phyloP scores from a whole-genome alignment of 352 stramenopile species.

The Pythium coloratum region DNA sequence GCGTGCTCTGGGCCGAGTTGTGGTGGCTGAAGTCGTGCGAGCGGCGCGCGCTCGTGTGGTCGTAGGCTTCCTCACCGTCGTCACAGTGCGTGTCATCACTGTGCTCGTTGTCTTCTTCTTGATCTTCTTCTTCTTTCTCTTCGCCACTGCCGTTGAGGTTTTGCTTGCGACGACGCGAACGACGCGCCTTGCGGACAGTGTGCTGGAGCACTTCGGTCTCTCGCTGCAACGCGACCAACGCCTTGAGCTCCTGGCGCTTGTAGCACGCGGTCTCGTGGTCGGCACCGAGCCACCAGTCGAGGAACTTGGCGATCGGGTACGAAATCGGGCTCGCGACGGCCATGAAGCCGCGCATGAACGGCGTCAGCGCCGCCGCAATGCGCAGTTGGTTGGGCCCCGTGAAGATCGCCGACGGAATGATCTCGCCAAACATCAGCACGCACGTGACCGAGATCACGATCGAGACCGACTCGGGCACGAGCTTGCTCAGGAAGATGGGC shows the following conservation, averaged over 20 bases:
- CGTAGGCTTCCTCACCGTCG: background rate
- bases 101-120: constrained; percentile 2
- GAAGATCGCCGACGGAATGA: constrained; percentile 94
- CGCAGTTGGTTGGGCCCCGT: constrained; percentile 92
- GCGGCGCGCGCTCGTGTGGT: constrained; percentile 27
- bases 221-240: constrained; percentile 80
- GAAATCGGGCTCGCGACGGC: constrained; percentile 85
- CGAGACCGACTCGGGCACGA: constrained; percentile 84
- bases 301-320: constrained; percentile 88
- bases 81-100: background rate
- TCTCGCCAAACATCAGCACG: constrained; percentile 97
- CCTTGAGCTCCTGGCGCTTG: constrained; percentile 90
- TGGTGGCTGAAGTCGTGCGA: too few species aligned
- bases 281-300: constrained; percentile 88
- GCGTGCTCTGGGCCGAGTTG: constrained; percentile 37
- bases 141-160: too few species aligned
- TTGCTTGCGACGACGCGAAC: too few species aligned
- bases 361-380: constrained; percentile 81
- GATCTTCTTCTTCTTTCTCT: too few species aligned
- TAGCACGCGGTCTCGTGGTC: constrained; percentile 75
- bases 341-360: constrained; percentile 87
- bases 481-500: constrained; percentile 91
- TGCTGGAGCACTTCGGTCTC: constrained; percentile 40
- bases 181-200: background rate
- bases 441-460: constrained; percentile 95